These are phyloP conservation scores for Epichloe festucae DNA, from an alignment of 2,329 filamentous ascomycete genomes.

Conservation along the genomic window DNA sequence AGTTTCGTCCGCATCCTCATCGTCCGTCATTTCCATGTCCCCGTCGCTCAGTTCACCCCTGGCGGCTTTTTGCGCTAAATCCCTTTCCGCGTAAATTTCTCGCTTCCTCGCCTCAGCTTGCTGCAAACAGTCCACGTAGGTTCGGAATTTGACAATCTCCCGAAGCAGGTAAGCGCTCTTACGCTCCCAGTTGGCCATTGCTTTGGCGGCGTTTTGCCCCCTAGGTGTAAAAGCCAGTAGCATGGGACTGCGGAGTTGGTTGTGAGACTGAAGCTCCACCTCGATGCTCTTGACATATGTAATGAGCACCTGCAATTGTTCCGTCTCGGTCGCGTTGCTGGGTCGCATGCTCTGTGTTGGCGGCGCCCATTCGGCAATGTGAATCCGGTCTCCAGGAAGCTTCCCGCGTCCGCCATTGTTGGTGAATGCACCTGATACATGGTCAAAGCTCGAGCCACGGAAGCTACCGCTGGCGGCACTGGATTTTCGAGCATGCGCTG, in stretches of 20 bases:
- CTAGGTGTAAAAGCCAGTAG: conserved; percentile 78
- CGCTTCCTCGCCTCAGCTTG: conserved; percentile 57
- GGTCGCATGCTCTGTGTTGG: conserved; percentile 84
- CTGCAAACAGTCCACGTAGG: conserved; percentile 77
- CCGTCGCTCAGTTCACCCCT: conserved; percentile 31
- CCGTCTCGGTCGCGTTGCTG: conserved; percentile 61
- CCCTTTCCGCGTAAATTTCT: conserved; percentile 54
- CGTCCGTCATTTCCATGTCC: conserved; percentile 22
- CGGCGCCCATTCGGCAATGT: conserved; percentile 78
- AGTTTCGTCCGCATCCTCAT: conserved; percentile 23
- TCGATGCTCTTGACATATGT: conserved; percentile 78
- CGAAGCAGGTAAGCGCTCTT: conserved; percentile 84
- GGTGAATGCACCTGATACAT: conserved; percentile 37
- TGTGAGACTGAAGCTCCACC: conserved; percentile 73
- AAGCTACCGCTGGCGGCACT: conserved; percentile 39
- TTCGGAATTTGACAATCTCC: conserved; percentile 94
- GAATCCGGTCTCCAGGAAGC: conserved; percentile 71
- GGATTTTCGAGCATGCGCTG: conserved; percentile 26
- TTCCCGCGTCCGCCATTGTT: conserved; percentile 39
- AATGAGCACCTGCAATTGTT: conserved; percentile 64
- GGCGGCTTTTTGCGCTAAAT: conserved; percentile 35
- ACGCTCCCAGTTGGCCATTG: conserved; percentile 94
- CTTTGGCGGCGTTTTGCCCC: conserved; percentile 65
- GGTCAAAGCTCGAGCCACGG: conserved; percentile 49
- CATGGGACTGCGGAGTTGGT: conserved; percentile 78